Conservation (phyloP, 2,329 filamentous ascomycete genomes). For the Xenoacremonium recifei region DNA sequence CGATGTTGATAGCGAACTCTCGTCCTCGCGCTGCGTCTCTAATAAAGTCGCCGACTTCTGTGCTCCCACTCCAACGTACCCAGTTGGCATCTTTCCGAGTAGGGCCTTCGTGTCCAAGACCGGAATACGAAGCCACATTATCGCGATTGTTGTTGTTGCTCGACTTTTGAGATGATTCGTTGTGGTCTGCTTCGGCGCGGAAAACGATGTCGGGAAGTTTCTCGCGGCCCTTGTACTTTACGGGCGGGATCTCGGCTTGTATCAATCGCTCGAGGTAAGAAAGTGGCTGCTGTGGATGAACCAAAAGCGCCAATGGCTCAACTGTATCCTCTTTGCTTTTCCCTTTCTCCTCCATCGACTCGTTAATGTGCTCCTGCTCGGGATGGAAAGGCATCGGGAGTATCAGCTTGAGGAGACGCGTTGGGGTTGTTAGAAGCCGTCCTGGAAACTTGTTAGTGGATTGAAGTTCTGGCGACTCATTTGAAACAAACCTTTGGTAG, state of each 20-base stretch:
- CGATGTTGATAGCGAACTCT: slow-evolving; percentile 82
- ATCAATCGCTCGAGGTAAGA: slow-evolving; percentile 88
- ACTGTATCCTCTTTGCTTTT: slow-evolving; percentile 42
- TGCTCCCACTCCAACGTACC: slow-evolving; percentile 84
- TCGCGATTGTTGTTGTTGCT: slow-evolving; percentile 30
- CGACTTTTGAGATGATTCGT: slow-evolving; percentile 40
- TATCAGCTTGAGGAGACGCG: slow-evolving; percentile 76
- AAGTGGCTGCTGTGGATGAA: slow-evolving; percentile 87
- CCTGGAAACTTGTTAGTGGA: slow-evolving; percentile 39
- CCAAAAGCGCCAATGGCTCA: slow-evolving; percentile 80
- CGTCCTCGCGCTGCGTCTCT: slow-evolving; percentile 81
- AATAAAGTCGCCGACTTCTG: slow-evolving; percentile 93
- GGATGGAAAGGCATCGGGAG: slow-evolving; percentile 61
- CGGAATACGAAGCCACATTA: slow-evolving; percentile 68
- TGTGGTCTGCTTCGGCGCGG: slow-evolving; percentile 70
- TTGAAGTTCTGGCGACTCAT: not conserved
- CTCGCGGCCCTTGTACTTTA: slow-evolving; percentile 63
- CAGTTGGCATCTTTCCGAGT: slow-evolving; percentile 51
- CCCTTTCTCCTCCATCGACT: slow-evolving; percentile 35
- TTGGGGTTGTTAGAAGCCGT: slow-evolving; percentile 78
- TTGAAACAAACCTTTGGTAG: slow-evolving; percentile 19
- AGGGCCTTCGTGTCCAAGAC: slow-evolving; percentile 61
- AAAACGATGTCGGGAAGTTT: slow-evolving; percentile 76
- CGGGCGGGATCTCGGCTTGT: slow-evolving; percentile 77
- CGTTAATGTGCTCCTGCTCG: slow-evolving; percentile 39